Percentiles rank a stretch among this genome's conserved stretches.
Evolutionary conservation across 352 stramenopile genomes (phyloP).

Genomic region (Globisporangium rhizosaccharum): DNA sequence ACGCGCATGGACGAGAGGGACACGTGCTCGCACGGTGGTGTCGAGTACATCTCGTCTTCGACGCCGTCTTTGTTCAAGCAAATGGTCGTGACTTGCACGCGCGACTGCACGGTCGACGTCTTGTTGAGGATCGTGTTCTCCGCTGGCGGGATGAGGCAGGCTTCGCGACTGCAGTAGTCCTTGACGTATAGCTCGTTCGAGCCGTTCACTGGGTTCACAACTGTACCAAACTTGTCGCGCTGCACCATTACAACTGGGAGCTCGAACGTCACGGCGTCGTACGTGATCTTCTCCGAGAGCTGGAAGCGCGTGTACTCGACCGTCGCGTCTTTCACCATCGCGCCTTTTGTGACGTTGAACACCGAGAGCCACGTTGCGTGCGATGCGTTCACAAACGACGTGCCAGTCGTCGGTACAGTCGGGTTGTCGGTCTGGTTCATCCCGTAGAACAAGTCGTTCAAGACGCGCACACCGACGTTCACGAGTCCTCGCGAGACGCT

Average conservation of each 20-base stretch:
- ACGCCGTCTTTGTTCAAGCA: background rate
- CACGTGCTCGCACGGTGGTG: background rate
- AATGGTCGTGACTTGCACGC: background rate
- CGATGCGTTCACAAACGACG: background rate
- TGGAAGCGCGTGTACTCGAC: conserved; percentile 10
- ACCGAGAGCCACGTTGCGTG: background rate
- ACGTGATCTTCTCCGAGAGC: conserved; percentile 12
- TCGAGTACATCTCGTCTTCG: background rate
- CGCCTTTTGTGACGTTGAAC: background rate
- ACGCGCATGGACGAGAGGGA: conserved; percentile 1
- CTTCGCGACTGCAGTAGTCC: conserved; percentile 1
- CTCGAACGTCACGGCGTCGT: conserved; percentile 21
- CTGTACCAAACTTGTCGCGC: background rate
- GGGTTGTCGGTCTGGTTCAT: background rate
- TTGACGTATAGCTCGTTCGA: background rate
- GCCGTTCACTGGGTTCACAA: background rate
- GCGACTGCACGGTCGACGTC: background rate
- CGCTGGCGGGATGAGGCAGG: background rate
- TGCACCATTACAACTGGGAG: background rate
- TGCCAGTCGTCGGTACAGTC: background rate
- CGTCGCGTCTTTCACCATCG: background rate
- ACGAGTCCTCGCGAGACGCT: conserved; percentile 1
- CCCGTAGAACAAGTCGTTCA: background rate
- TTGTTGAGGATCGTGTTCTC: background rate
- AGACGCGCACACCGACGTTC: background rate